Conservation (phyloP, 352 stramenopile species). For the Lagenidium sp. region DNA sequence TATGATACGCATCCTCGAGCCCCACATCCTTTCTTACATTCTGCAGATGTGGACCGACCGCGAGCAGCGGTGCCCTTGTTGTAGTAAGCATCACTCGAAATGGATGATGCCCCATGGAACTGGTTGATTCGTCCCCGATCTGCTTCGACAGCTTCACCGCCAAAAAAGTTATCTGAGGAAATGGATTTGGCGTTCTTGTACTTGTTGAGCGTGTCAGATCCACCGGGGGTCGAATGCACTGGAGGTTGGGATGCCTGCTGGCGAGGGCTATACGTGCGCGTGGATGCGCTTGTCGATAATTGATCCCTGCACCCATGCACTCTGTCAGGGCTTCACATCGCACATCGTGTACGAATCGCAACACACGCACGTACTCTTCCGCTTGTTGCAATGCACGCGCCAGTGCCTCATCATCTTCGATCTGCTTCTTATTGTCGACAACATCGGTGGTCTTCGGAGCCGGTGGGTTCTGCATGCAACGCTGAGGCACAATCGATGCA, state of each 20-base stretch:
- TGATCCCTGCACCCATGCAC: conserved; percentile 4
- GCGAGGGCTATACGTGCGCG: conserved; percentile 10
- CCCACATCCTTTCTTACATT: conserved; percentile 27
- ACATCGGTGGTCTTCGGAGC: conserved; percentile 17
- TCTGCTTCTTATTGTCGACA: conserved; percentile 53
- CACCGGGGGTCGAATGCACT: neutral
- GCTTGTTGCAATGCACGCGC: conserved; percentile 71
- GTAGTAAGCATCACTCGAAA: conserved; percentile 86
- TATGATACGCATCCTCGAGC: too few species aligned
- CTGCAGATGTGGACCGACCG: conserved; percentile 45
- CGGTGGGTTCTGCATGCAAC: conserved; percentile 78
- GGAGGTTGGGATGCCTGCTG: neutral
- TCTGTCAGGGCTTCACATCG: too few species aligned
- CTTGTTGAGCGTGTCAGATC: conserved; percentile 74
- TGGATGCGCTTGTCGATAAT: neutral
- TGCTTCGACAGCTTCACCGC: conserved; percentile 38
- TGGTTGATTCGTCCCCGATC: conserved; percentile 59
- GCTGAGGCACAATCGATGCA: too few species aligned
- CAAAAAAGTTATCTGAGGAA: conserved; percentile 88
- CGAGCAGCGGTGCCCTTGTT: conserved; percentile 44
- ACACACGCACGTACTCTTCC: conserved; percentile 51
- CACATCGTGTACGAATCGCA: conserved; percentile 1
- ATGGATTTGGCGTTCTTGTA: conserved; percentile 91
- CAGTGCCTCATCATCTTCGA: conserved; percentile 82
- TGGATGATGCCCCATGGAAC: conserved; percentile 76